phyloP scores from a whole-genome alignment of 805 yeast genomes.

The Cyberlindnera nakhonratchasimensis region DNA sequence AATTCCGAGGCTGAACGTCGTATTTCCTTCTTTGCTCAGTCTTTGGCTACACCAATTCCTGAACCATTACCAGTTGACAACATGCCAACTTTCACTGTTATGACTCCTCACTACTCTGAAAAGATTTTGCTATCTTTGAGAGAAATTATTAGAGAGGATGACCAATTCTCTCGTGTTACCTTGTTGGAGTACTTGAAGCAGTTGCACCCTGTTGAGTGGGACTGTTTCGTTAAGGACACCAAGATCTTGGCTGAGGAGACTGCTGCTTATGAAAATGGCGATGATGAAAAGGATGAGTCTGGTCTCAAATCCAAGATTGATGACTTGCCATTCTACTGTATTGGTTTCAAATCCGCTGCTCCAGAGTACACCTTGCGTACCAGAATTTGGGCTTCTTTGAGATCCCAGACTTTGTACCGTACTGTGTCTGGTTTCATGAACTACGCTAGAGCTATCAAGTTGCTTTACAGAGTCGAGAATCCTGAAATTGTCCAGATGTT shows the following conservation, averaged over 20 bases:
- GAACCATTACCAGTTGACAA: conserved; percentile 99
- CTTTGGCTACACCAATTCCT: conserved; percentile 96
- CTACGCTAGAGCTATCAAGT: conserved; percentile 92
- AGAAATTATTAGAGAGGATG: conserved; percentile 96
- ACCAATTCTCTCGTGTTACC: conserved; percentile 92
- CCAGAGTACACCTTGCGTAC: conserved; percentile 96
- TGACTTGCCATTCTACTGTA: conserved; percentile 90
- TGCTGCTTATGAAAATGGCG: conserved; percentile 58
- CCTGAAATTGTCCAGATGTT: conserved; percentile 96
- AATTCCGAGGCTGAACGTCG: conserved; percentile 99
- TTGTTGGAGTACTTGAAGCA: conserved; percentile 91
- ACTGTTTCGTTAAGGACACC: conserved; percentile 93
- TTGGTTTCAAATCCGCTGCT: conserved; percentile 96
- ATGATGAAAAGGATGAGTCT: conserved; percentile 55
- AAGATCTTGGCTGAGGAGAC: conserved; percentile 93
- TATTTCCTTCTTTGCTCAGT: conserved; percentile 98
- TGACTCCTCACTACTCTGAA: conserved; percentile 95
- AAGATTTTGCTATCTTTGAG: conserved; percentile 89
- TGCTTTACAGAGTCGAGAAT: conserved; percentile 90
- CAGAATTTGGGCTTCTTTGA: conserved; percentile 96
- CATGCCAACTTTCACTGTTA: conserved; percentile 98
- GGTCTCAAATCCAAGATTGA: conserved; percentile 80
- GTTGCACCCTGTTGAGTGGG: conserved; percentile 96
- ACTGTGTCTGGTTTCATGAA: conserved; percentile 99
- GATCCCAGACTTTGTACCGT: conserved; percentile 95